Evolutionary conservation across 2,329 filamentous ascomycete genomes (phyloP).

Genomic region (Sporothrix variecibatus): DNA sequence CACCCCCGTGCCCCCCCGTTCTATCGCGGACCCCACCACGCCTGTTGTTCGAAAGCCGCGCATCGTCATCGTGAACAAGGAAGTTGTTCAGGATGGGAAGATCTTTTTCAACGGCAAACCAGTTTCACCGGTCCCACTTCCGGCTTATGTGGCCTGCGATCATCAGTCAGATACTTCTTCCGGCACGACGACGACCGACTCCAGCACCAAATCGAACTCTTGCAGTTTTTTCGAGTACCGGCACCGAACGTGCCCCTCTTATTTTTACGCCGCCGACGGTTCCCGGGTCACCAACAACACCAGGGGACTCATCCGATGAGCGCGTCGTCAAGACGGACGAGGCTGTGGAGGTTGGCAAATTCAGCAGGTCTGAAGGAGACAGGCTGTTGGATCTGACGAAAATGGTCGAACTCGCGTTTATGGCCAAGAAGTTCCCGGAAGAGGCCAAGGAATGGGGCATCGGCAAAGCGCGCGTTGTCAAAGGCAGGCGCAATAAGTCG

Average conservation of each 20-base stretch:
- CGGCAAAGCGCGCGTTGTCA: not conserved
- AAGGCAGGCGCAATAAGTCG: not conserved
- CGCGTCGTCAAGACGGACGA: not conserved
- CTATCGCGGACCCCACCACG: not conserved
- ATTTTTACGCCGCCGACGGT: not conserved
- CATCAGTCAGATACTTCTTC: not conserved
- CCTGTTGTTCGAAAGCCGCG: not conserved
- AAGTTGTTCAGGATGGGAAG: not conserved
- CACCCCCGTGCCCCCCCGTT: no score
- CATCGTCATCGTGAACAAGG: not conserved
- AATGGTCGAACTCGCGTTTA: not conserved
- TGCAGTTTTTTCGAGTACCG: not conserved
- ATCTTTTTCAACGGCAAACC: not conserved
- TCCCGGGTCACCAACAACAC: no score
- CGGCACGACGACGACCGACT: not conserved
- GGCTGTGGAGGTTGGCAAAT: not conserved
- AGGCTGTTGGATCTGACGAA: not conserved
- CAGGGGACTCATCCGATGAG: not conserved
- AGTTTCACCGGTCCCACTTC: not conserved
- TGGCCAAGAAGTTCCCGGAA: not conserved
- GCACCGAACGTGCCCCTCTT: no score
- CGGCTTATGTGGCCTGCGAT: not conserved
- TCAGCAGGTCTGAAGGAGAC: not conserved
- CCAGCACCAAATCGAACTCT: not conserved
- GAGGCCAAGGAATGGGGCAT: not conserved